These are phyloP conservation scores for Tetrapisispora arboricola DNA, from an alignment of 805 yeast species.

Conservation along the genomic window DNA sequence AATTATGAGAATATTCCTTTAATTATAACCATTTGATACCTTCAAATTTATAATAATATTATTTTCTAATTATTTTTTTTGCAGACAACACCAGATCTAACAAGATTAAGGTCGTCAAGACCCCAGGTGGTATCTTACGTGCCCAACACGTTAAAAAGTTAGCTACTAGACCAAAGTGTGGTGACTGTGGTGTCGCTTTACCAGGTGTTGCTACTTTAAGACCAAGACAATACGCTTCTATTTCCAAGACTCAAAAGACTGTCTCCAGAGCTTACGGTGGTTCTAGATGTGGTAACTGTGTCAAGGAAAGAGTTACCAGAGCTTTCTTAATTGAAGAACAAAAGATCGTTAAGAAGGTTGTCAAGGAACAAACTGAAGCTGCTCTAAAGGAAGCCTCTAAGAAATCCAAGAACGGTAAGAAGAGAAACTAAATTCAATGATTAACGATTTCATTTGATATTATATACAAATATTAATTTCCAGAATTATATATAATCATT, in stretches of 20 bases:
- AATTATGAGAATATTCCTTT: background rate
- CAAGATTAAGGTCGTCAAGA: conserved; percentile 99
- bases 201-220: conserved; percentile 89
- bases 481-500: conserved; percentile 1
- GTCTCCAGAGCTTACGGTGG: conserved; percentile 99
- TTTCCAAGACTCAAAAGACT: conserved; percentile 94
- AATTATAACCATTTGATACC: background rate
- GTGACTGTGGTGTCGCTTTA: conserved; percentile 75
- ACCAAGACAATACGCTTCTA: conserved; percentile 95
- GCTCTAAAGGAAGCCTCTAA: conserved; percentile 52
- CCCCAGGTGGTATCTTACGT: conserved; percentile 99
- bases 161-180: conserved; percentile 82
- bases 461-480: background rate
- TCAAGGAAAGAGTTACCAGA: conserved; percentile 98
- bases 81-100: conserved; percentile 98
- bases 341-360: conserved; percentile 98
- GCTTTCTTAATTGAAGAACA: conserved; percentile 99
- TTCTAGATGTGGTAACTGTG: conserved; percentile 95
- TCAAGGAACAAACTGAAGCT: conserved; percentile 91
- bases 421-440: conserved; percentile 3
- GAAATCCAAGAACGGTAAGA: conserved; percentile 20
- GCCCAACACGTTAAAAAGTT: conserved; percentile 95
- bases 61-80: background rate
- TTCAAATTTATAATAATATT: background rate
- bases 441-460: conserved; percentile 1